Percentiles rank a stretch among this genome's conserved stretches.
These are phyloP conservation scores for Tulasnella sp. DNA, from an alignment of 768 basidiomycete species.

Conservation along the genomic window DNA sequence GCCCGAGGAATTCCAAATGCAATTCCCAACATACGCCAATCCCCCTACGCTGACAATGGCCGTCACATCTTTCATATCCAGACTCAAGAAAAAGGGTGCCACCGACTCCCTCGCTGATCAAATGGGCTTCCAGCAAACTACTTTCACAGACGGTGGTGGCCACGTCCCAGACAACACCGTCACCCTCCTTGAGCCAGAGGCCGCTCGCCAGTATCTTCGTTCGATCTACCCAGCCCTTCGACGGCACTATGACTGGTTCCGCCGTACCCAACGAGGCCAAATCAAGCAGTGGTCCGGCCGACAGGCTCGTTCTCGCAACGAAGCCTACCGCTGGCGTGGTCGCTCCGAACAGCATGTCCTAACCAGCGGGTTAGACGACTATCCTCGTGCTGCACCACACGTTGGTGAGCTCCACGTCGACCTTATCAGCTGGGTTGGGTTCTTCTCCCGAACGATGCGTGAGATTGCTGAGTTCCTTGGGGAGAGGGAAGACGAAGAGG, in stretches of 20 bases:
- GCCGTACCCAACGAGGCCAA: constrained; percentile 84
- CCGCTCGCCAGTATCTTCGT: constrained; percentile 55
- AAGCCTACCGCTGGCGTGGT: constrained; percentile 92
- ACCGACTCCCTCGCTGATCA: constrained; percentile 41
- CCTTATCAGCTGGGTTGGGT: constrained; percentile 91
- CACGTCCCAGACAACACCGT: neutral
- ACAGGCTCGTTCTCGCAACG: constrained; percentile 69
- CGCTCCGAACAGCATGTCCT: constrained; percentile 75
- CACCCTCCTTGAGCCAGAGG: constrained; percentile 40
- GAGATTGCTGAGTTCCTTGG: constrained; percentile 80
- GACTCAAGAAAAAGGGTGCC: constrained; percentile 38
- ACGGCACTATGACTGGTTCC: constrained; percentile 94
- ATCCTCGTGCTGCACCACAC: constrained; percentile 80
- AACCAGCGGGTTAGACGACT: constrained; percentile 94
- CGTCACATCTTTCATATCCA: constrained; percentile 76
- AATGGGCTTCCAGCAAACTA: constrained; percentile 57
- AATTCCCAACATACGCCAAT: constrained; percentile 89
- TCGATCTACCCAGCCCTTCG: constrained; percentile 75
- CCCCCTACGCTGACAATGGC: constrained; percentile 93
- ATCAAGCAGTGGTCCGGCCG: constrained; percentile 75
- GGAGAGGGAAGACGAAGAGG: constrained; percentile 68
- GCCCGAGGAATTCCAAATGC: constrained; percentile 78
- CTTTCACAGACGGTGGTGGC: constrained; percentile 27
- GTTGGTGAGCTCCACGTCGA: constrained; percentile 88
- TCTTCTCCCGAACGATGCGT: constrained; percentile 88